Conservation (phyloP, 441 rosid genomes). For the Corymbia citriodora region DNA sequence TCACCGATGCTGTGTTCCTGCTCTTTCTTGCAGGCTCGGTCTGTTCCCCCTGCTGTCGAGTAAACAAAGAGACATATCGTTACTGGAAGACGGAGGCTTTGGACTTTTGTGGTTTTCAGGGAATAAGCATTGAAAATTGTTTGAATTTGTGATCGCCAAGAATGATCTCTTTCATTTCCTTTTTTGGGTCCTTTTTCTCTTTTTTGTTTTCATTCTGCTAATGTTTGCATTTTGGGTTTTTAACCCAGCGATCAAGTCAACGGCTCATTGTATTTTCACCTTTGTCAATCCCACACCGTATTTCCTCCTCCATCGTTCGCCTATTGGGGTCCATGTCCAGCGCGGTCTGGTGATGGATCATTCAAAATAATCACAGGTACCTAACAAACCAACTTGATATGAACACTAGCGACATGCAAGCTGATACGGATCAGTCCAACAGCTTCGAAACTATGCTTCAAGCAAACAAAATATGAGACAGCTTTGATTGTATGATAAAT, state of each 20-base stretch:
- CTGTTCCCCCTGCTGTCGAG: slow-evolving; percentile 73
- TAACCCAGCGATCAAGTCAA: neutral
- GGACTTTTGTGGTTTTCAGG: neutral
- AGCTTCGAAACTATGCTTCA: neutral
- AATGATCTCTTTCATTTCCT: neutral
- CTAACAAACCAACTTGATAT: neutral
- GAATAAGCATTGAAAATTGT: neutral
- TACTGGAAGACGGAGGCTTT: neutral
- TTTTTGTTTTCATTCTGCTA: neutral
- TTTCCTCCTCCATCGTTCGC: neutral
- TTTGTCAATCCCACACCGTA: neutral
- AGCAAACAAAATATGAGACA: neutral
- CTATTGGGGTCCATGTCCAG: neutral
- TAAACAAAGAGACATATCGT: slow-evolving; percentile 2
- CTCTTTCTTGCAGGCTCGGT: slow-evolving; percentile 56
- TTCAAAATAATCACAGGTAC: neutral
- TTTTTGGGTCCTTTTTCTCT: neutral
- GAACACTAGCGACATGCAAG: neutral
- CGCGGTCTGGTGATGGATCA: neutral
- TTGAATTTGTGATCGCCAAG: neutral
- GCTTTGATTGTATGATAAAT: neutral
- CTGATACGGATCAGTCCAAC: neutral
- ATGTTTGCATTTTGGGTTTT: neutral
- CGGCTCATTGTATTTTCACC: neutral
- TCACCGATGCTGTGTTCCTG: neutral